These are phyloP conservation scores for Globisporangium sylvaticum DNA, from an alignment of 352 stramenopile species.

Conservation along the genomic window DNA sequence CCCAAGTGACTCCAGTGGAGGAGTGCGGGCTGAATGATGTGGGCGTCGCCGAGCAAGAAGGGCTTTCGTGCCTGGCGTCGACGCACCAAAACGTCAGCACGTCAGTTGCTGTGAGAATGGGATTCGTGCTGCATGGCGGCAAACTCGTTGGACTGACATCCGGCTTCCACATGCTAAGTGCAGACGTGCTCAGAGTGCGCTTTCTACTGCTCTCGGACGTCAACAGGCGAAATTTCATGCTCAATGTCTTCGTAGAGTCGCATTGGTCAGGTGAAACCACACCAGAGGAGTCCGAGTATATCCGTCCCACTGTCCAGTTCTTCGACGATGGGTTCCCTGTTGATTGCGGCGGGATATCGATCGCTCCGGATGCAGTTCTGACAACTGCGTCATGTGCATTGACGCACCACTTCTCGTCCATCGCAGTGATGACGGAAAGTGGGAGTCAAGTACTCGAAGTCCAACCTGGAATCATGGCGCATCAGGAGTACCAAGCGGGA, in stretches of 20 bases:
- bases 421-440: too few species aligned
- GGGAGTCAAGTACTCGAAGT: too few species aligned
- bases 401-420: not conserved
- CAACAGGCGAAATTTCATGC: not conserved
- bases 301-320: not conserved
- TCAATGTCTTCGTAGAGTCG: not conserved
- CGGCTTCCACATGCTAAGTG: not conserved
- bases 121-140: not conserved
- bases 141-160: not conserved
- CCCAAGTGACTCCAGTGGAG: not conserved
- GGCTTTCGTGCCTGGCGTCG: not conserved
- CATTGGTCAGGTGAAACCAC: not conserved
- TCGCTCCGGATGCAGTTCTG: not conserved
- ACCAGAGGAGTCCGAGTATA: not conserved
- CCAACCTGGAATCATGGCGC: not conserved
- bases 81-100: not conserved
- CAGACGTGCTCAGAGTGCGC: not conserved
- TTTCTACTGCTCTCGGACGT: not conserved
- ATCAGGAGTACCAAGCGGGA: not conserved
- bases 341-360: slow-evolving; percentile 5
- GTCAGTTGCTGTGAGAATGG: not conserved
- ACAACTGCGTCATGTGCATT: slow-evolving; percentile 1
- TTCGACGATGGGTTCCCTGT: not conserved
- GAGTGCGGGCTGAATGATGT: not conserved
- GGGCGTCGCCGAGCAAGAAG: not conserved